Conservation (phyloP, 2,329 filamentous ascomycete species). For the Pyricularia grisea region DNA sequence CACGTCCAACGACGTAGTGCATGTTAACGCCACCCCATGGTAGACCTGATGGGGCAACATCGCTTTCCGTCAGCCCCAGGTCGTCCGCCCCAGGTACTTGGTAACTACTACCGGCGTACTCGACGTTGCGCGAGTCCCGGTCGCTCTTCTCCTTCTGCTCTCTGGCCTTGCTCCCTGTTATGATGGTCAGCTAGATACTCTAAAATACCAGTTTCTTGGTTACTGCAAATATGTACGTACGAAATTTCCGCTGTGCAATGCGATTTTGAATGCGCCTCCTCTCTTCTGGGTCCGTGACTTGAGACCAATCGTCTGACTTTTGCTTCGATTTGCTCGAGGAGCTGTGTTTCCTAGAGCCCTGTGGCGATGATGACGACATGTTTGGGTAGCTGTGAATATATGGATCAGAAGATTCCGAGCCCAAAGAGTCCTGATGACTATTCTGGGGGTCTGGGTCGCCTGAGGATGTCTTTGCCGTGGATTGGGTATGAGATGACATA, state of each 20-base stretch:
- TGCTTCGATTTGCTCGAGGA: background rate
- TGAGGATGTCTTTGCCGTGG: background rate
- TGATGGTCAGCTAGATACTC: background rate
- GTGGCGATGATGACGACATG: background rate
- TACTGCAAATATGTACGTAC: constrained; percentile 34
- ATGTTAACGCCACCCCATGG: constrained; percentile 66
- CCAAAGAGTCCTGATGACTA: background rate
- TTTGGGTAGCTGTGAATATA: background rate
- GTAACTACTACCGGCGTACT: constrained; percentile 56
- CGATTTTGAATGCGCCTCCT: constrained; percentile 68
- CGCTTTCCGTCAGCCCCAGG: constrained; percentile 41
- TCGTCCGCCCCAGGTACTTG: constrained; percentile 40
- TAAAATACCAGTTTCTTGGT: background rate
- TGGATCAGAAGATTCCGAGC: background rate
- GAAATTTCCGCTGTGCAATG: constrained; percentile 66
- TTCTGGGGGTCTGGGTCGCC: background rate
- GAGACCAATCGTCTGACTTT: constrained; percentile 52
- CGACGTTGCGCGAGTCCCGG: constrained; percentile 52
- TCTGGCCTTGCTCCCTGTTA: constrained; percentile 57
- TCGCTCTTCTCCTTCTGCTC: constrained; percentile 58
- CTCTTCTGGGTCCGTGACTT: constrained; percentile 60
- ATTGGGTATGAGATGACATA: background rate
- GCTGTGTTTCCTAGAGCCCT: background rate
- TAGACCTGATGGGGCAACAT: constrained; percentile 48
- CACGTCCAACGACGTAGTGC: constrained; percentile 39